Base-by-base conservation (phyloP, 2,329 filamentous ascomycete species). In the Geoglossum cookeanum region DNA sequence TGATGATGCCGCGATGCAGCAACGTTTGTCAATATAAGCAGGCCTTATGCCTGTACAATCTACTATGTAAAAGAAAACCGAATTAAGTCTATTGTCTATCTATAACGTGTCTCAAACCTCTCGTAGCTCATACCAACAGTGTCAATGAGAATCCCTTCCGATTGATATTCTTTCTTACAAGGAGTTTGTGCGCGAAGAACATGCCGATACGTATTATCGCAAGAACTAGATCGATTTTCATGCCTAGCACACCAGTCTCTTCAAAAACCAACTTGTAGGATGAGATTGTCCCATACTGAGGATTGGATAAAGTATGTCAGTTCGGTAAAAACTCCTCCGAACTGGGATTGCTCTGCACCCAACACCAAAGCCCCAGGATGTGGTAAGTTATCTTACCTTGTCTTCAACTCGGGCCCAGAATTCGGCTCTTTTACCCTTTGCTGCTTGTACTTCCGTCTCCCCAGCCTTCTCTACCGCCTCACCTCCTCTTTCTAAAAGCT, bases 391-490 rank as follows among this genome's bases (percentile, higher is more conserved):
- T 70, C 69, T 39, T 67, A 90, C 89, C 84, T 97, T 97, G 74
- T 98, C 92, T 64, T 90, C 91, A 62, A 97, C 87, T 63, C 88
- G 81, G 60, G 94, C 91, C 79, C 87, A 96, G 71, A 95, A 94
- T 71, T 98, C 92, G 59, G 92, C 92, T 65, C 90, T 80, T 78
- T 97, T 97, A 63, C 90, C 90, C 71, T 86, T 82, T 63, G 90
- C 92, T 58, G 88, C 87, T 72, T 91, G 83, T 62, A 98, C 83
- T 73, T 98, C 92, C 11, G 88, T 96, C 66, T 98, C 92, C 58
- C 92, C 92, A 59, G 91, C 91, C 71, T 94, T 90, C 77, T 98
- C 92, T 45, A 85, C 84, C 8, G 92, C 92, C 68, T 98, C 90
- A 60, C 91, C 70, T 91, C 84, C 70, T 92, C 87, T 71, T 89